Evolutionary conservation across 768 basidiomycete species (phyloP), one percentile per base, ranked within the genome.

Genomic region (Boletus huronensis): DNA sequence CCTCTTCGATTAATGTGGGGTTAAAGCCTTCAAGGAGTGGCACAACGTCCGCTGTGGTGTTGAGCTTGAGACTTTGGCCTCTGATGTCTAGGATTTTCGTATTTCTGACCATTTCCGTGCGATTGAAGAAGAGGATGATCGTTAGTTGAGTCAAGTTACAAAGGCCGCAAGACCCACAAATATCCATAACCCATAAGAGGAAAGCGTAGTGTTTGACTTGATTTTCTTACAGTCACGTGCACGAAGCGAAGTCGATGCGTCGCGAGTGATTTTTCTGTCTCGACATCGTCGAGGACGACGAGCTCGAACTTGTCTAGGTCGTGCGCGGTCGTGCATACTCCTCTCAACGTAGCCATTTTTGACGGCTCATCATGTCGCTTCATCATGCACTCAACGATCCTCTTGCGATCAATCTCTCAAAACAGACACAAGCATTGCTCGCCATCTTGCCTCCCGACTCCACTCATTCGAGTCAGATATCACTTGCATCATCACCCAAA

Each of bases 1-100:
- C 85, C 75, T 96, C 93, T 70, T 94, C 88, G 60, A 93, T 77
- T 59, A 72, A 66, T 3, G 76, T 70, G 9, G 88, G 84, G 67
- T 88, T 83, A 44, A 88, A 75, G 50, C 80, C 79, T 25, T 74
- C 71, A 21, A 98, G 74, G 62, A 85, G 81, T 1, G 90, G 88
- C 59, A 84, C 81, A 51, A 95, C 83, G 57, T 96, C 90, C 0
- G 76, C 82, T 13, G 80, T 76, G 16, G 84, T 81, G 64, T 94
- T 78, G 53, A 97, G 85, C 70, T 93, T 96, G 48, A 96, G 79
- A 50, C 60, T 49, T 55, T 58, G 56, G 8, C 62, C 69, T 50
- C 69, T 63, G 47, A 70, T 67, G 40, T 72, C 71, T 28, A 70
- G 39, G 8, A 62, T 59, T 28, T 59, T 61, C 19, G 52, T 13